Evolutionary conservation across 148 eudicot species (phyloP), one percentile per base, ranked within the genome.

Genomic region (Agrostemma githago): DNA sequence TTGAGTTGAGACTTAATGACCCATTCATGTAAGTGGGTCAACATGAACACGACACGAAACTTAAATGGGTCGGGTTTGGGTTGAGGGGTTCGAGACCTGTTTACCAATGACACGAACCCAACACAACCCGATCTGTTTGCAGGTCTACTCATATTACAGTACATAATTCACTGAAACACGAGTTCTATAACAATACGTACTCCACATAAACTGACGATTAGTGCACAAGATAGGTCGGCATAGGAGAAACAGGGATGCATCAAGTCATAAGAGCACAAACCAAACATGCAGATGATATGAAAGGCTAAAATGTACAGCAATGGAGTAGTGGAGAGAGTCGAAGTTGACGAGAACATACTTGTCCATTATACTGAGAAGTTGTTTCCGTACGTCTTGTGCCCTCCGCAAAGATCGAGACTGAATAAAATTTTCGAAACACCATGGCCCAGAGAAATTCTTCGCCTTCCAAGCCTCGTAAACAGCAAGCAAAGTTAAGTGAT

Each of bases 391-490:
- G 80, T 95, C 99, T 74, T 95, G 99, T 17, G 97, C 99, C 83
- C 96, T 90, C 82, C 94, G 89, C 82, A 95, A 80, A 4, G 99
- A 95, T 62, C 96, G 83, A n/a, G 92, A 87, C 87, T 95, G 99
- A 66, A 95, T 89, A 78, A 95, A 95, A 70, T 95, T 95, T 82
- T 92, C 99, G 79, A 84, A 90, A 70, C 97, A 95, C 99, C 99
- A 95, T 0, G 97, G 96, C 39, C 90, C 96, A 2, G 99, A 87
- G 76, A 95, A 95, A 71, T 87, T 95, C 74, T 92, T 90, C 2
- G 97, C 96, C 78, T 95, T 95, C 99, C 99, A 95, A 14, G 99
- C 96, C 83, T 95, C 99, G 54, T 95, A 95, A 70, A 95, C 99
- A 81, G 97, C 99, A 78, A 95, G 97, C 54, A 95, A 82, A 0